A percentile compares a stretch with the other conserved stretches of the same genome.
Evolutionary conservation across 495 filamentous ascomycete species (phyloP).

Genomic region (Penicillium daleae): DNA sequence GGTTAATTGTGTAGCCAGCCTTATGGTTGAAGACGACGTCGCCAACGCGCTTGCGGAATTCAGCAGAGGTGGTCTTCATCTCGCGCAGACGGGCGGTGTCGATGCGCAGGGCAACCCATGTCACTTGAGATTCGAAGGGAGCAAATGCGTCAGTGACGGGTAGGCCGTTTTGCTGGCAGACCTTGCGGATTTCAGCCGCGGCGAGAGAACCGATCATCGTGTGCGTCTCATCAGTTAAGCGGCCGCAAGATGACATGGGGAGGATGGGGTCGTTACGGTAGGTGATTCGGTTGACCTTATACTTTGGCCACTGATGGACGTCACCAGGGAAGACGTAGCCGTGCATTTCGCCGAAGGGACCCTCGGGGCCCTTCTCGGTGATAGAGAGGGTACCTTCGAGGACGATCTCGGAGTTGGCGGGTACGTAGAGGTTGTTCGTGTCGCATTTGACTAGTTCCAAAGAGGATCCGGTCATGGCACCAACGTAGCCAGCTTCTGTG

Average conservation of each 20-base stretch:
- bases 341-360: slow-evolving; percentile 46
- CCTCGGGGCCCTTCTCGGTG: slow-evolving; percentile 37
- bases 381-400: slow-evolving; percentile 45
- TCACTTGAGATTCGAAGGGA: slow-evolving; percentile 46
- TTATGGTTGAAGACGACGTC: slow-evolving; percentile 44
- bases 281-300: slow-evolving; percentile 46
- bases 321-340: slow-evolving; percentile 43
- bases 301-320: slow-evolving; percentile 27
- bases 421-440: slow-evolving; percentile 43
- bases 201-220: slow-evolving; percentile 45
- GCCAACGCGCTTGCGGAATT: slow-evolving; percentile 37
- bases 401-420: slow-evolving; percentile 45
- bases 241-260: slow-evolving; percentile 39
- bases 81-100: slow-evolving; percentile 36
- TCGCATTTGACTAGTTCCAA: slow-evolving; percentile 49
- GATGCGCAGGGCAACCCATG: slow-evolving; percentile 44
- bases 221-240: slow-evolving; percentile 44
- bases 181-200: slow-evolving; percentile 42
- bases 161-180: slow-evolving; percentile 39
- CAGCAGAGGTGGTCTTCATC: slow-evolving; percentile 35
- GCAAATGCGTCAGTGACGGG: slow-evolving; percentile 42
- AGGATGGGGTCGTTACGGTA: slow-evolving; percentile 45
- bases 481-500: slow-evolving; percentile 41
- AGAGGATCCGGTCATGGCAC: slow-evolving; percentile 39
- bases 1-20: slow-evolving; percentile 43